Conservation (phyloP, 495 filamentous ascomycete genomes). For the Pyrenula massariospora region DNA sequence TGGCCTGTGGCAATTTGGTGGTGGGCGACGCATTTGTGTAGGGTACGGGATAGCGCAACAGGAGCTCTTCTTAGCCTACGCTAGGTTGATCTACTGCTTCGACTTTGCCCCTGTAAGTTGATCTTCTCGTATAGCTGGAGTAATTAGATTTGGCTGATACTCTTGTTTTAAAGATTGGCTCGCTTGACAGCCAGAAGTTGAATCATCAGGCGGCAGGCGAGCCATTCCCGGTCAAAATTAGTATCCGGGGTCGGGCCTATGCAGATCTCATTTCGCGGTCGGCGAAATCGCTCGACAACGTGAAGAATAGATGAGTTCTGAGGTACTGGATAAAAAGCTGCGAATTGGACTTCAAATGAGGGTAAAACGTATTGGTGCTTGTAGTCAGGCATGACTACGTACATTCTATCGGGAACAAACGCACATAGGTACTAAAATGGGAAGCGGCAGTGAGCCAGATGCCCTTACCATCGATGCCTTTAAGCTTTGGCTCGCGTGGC, state of each 20-base stretch:
- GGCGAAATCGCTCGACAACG: not conserved
- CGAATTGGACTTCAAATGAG: too few relatives aligned
- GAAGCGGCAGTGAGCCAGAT: too few relatives aligned
- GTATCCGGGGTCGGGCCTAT: slow-evolving; percentile 11
- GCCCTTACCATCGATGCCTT: too few relatives aligned
- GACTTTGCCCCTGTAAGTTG: slow-evolving; percentile 19
- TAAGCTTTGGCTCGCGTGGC: too few relatives aligned
- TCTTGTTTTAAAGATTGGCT: slow-evolving; percentile 7
- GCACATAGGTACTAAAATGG: too few relatives aligned
- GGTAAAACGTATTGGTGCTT: too few relatives aligned
- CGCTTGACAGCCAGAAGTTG: slow-evolving; percentile 8
- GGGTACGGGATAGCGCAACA: slow-evolving; percentile 30
- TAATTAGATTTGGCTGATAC: slow-evolving; percentile 1
- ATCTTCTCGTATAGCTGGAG: not conserved
- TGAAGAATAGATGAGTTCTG: too few relatives aligned
- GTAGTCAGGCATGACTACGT: too few relatives aligned
- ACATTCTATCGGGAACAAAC: too few relatives aligned
- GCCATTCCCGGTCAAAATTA: slow-evolving; percentile 17
- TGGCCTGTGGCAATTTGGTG: slow-evolving; percentile 27
- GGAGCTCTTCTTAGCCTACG: slow-evolving; percentile 28
- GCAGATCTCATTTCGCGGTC: slow-evolving; percentile 9
- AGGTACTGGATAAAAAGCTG: too few relatives aligned
- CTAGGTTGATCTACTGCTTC: slow-evolving; percentile 31
- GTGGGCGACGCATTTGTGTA: slow-evolving; percentile 32
- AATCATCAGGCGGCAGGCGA: slow-evolving; percentile 14